phyloP scores from a whole-genome alignment of 352 stramenopile genomes.

The Pythium rishiriense region DNA sequence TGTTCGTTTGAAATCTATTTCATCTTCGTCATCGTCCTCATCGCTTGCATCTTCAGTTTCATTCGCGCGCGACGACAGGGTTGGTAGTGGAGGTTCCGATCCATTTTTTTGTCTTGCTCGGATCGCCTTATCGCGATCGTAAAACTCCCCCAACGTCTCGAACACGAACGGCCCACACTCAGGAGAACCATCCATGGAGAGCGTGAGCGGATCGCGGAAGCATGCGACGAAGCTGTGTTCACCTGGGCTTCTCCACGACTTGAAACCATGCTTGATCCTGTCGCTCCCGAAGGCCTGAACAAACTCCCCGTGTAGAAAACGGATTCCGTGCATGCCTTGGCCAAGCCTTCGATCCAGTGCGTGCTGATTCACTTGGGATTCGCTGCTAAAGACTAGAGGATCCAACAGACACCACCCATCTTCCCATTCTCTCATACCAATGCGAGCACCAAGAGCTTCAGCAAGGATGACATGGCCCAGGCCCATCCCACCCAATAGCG shows the following conservation, averaged over 20 bases:
- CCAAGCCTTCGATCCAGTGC: not conserved
- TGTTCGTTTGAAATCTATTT: conserved; percentile 11
- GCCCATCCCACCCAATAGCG: conserved; percentile 28
- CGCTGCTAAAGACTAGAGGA: conserved; percentile 15
- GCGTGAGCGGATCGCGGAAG: conserved; percentile 25
- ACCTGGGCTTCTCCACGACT: conserved; percentile 21
- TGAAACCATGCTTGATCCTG: conserved; percentile 1
- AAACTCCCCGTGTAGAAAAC: conserved; percentile 29
- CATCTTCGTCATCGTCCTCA: conserved; percentile 13
- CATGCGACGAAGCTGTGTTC: conserved; percentile 20
- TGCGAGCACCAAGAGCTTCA: conserved; percentile 23
- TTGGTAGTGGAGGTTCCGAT: not conserved
- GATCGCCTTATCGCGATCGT: conserved; percentile 21
- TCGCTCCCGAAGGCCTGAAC: conserved; percentile 16
- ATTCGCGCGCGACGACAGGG: not conserved
- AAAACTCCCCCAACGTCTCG: conserved; percentile 28
- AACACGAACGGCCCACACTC: conserved; percentile 31
- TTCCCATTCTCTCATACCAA: conserved; percentile 30
- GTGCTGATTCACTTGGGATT: not conserved
- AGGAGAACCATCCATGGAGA: conserved; percentile 29
- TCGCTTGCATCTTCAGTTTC: not conserved
- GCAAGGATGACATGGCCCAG: conserved; percentile 37
- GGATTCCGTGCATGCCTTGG: conserved; percentile 15
- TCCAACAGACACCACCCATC: conserved; percentile 29
- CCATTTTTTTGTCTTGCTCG: not conserved